A percentile compares a stretch with the other conserved stretches of the same genome.
phyloP scores from a whole-genome alignment of 2,329 filamentous ascomycete genomes.

The Leptodontidium sp. region DNA sequence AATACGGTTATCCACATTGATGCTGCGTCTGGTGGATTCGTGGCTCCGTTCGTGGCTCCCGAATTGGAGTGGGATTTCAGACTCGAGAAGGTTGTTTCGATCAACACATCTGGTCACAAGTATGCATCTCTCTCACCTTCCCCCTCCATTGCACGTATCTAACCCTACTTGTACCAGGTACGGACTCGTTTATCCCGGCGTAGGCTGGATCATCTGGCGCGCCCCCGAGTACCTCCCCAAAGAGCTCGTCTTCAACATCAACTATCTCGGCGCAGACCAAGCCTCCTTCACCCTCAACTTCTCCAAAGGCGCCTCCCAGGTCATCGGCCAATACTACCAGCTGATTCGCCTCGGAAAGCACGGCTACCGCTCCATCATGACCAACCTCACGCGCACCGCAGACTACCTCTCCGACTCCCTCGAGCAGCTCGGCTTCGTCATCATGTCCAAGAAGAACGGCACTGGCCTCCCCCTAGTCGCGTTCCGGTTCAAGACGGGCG shows the following conservation, averaged over 20 bases:
- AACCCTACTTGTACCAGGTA: constrained; percentile 49
- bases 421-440: constrained; percentile 79
- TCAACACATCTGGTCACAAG: constrained; percentile 96
- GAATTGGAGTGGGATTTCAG: constrained; percentile 92
- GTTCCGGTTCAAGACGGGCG: constrained; percentile 71
- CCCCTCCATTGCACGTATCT: too few species aligned
- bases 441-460: constrained; percentile 84
- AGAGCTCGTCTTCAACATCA: constrained; percentile 98
- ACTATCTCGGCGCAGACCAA: constrained; percentile 96
- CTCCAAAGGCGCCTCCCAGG: constrained; percentile 91
- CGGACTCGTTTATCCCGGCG: constrained; percentile 83
- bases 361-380: constrained; percentile 93
- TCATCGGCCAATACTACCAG: constrained; percentile 98
- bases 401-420: constrained; percentile 85
- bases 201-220: constrained; percentile 94
- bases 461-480: constrained; percentile 88
- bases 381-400: constrained; percentile 87
- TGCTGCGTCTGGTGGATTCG: constrained; percentile 90
- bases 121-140: constrained; percentile 41
- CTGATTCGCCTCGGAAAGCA: constrained; percentile 93
- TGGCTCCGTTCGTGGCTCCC: constrained; percentile 88
- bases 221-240: constrained; percentile 80
- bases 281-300: constrained; percentile 98
- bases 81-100: constrained; percentile 86
- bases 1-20: constrained; percentile 93